phyloP scores from a whole-genome alignment of 116 monocot genomes.

The Dioscorea cayenensis region DNA sequence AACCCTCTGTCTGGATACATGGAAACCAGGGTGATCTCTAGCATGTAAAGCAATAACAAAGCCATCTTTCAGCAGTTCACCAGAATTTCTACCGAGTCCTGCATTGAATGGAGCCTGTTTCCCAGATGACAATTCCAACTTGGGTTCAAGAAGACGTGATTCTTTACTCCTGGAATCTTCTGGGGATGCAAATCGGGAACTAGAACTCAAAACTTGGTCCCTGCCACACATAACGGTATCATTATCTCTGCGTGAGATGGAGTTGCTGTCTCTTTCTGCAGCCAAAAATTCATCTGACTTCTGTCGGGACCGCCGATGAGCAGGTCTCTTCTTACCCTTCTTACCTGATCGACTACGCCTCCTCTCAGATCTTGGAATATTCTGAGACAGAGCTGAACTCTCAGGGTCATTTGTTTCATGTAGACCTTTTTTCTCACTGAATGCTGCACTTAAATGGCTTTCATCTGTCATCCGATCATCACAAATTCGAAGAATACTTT shows the following conservation, averaged over 20 bases:
- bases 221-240: slow-evolving; percentile 58
- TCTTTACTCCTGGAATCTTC: slow-evolving; percentile 78
- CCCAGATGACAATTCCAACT: slow-evolving; percentile 47
- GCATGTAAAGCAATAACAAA: slow-evolving; percentile 68
- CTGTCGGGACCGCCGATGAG: slow-evolving; percentile 59
- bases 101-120: slow-evolving; percentile 18
- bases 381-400: slow-evolving; percentile 48
- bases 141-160: slow-evolving; percentile 44
- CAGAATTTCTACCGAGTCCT: slow-evolving; percentile 27
- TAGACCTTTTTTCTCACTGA: slow-evolving; percentile 28
- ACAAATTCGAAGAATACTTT: slow-evolving; percentile 24
- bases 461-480: slow-evolving; percentile 37
- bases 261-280: slow-evolving; percentile 57
- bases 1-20: slow-evolving; percentile 70
- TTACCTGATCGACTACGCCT: slow-evolving; percentile 74
- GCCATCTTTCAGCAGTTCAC: slow-evolving; percentile 70
- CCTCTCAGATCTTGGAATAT: slow-evolving; percentile 51
- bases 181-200: slow-evolving; percentile 84
- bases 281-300: slow-evolving; percentile 62
- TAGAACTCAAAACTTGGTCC: slow-evolving; percentile 72
- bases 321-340: slow-evolving; percentile 92
- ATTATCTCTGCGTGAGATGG: slow-evolving; percentile 57
- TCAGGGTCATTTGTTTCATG: slow-evolving; percentile 48
- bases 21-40: slow-evolving; percentile 48
- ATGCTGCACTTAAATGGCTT: slow-evolving; percentile 34